Percentiles rank a stretch among this genome's conserved stretches.
Conservation (phyloP, 192 early-diverging fungal genomes). For the Linnemannia elongata region DNA sequence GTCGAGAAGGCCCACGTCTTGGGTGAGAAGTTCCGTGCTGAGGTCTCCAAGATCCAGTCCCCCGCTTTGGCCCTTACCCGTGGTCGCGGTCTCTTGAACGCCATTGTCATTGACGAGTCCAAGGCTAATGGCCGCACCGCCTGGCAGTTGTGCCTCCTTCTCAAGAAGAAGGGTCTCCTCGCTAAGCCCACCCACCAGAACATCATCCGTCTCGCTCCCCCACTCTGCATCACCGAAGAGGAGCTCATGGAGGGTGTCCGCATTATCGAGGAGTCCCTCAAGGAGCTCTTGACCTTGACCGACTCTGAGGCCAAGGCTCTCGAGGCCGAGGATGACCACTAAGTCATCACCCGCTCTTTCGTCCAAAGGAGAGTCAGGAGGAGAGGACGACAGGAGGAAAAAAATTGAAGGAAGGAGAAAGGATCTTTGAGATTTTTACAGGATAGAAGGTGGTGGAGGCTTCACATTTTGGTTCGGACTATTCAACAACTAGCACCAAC, state of each 20-base stretch:
- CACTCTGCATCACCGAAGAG: conserved; percentile 94
- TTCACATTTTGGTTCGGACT: conserved; percentile 42
- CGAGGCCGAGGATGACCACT: conserved; percentile 54
- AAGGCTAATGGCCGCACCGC: conserved; percentile 87
- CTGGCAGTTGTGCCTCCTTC: conserved; percentile 96
- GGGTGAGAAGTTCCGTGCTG: conserved; percentile 88
- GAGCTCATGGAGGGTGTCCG: conserved; percentile 85
- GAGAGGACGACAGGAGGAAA: not conserved
- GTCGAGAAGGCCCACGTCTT: conserved; percentile 83
- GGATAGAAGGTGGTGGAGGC: conserved; percentile 44
- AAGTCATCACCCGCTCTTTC: conserved; percentile 1
- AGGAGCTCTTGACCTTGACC: conserved; percentile 70
- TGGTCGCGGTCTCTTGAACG: conserved; percentile 95
- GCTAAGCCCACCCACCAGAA: conserved; percentile 99
- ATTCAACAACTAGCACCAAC: conserved; percentile 11
- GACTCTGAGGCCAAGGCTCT: conserved; percentile 57
- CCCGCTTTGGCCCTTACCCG: conserved; percentile 87
- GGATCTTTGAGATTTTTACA: conserved; percentile 43
- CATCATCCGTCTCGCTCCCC: conserved; percentile 97
- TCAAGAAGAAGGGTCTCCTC: conserved; percentile 93
- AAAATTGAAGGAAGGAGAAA: conserved; percentile 23
- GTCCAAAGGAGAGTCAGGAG: conserved; percentile 4
- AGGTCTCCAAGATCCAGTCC: conserved; percentile 79
- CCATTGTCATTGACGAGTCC: conserved; percentile 93
- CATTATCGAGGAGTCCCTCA: conserved; percentile 85